Evolutionary conservation across 2,329 filamentous ascomycete species (phyloP).

Genomic region (Colletotrichum musicola): DNA sequence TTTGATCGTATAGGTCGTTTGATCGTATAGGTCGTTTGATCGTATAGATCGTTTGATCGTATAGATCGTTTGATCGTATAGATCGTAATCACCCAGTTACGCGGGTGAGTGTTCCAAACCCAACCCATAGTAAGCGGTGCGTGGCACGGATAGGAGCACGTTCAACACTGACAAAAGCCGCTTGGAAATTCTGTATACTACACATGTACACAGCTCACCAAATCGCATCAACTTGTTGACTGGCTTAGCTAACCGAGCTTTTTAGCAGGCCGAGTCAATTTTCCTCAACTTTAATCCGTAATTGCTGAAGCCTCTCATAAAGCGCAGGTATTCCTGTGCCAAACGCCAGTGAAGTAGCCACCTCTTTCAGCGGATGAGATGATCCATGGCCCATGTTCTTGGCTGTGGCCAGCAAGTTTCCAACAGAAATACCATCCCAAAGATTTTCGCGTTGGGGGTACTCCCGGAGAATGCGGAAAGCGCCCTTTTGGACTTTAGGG

Average conservation of each 20-base stretch:
- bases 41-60: too few relatives aligned
- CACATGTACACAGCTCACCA: too few relatives aligned
- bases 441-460: conserved; percentile 24
- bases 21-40: too few relatives aligned
- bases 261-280: neutral
- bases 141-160: too few relatives aligned
- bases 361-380: conserved; percentile 8
- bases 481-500: conserved; percentile 7
- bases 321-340: conserved; percentile 26
- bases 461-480: conserved; percentile 21
- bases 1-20: too few relatives aligned
- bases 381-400: conserved; percentile 11
- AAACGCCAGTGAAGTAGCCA: conserved; percentile 14
- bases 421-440: conserved; percentile 23
- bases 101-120: too few relatives aligned
- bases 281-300: conserved; percentile 5
- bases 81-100: too few relatives aligned
- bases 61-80: too few relatives aligned
- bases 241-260: neutral
- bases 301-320: conserved; percentile 24
- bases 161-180: too few relatives aligned
- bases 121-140: too few relatives aligned
- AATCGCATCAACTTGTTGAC: neutral
- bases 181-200: too few relatives aligned
- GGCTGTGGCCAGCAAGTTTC: conserved; percentile 23